phyloP scores from a whole-genome alignment of 148 eudicot species.

The Vaccinium darrowii region DNA sequence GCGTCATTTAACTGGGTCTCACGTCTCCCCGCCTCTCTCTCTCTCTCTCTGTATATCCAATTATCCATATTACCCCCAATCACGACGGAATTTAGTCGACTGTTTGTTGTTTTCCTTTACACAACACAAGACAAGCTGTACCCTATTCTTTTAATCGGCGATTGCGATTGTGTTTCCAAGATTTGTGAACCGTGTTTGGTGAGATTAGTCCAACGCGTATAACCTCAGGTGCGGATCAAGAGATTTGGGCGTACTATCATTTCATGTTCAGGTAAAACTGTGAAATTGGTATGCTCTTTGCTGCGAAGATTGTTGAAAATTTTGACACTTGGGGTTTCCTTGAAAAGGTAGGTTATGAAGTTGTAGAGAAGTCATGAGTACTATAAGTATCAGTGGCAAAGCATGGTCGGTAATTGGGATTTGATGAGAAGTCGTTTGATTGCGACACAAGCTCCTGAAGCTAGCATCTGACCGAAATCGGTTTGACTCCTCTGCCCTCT shows the following conservation, averaged over 20 bases:
- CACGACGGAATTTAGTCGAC: background rate
- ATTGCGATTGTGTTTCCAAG: background rate
- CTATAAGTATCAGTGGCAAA: background rate
- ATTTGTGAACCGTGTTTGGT: background rate
- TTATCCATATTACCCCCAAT: background rate
- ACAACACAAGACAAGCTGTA: background rate
- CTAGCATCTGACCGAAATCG: too few relatives aligned
- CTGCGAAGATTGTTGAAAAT: background rate
- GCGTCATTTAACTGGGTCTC: too few relatives aligned
- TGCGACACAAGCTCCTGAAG: background rate
- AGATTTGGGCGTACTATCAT: background rate
- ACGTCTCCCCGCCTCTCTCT: too few relatives aligned
- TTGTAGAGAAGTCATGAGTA: background rate
- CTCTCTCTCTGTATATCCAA: too few relatives aligned
- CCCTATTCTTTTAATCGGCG: background rate
- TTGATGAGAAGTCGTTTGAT: slow-evolving; percentile 6
- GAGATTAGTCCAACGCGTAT: background rate
- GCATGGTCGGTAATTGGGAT: background rate
- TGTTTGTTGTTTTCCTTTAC: slow-evolving; percentile 6
- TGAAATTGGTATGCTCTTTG: background rate
- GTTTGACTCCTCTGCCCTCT: background rate
- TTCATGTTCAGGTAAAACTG: background rate
- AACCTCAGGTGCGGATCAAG: background rate
- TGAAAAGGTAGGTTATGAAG: background rate
- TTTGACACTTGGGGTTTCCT: background rate